Evolutionary conservation across 2,329 filamentous ascomycete genomes (phyloP), one percentile per base, ranked within the genome.

Genomic region (Epichloe festucae): DNA sequence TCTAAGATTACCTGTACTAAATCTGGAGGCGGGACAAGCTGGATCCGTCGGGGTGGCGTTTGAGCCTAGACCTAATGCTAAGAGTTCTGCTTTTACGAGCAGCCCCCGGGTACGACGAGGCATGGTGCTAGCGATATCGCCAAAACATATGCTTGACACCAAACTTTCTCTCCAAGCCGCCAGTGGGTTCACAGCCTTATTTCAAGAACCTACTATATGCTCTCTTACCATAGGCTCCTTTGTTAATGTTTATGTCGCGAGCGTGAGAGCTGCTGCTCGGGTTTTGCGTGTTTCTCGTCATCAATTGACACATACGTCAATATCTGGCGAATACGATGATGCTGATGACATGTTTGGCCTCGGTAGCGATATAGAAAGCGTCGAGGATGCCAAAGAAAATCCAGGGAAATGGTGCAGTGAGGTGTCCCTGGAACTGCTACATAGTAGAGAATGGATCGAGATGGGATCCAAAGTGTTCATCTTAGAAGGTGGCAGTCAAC

Each of bases 211-310:
- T 0, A 79, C 84, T 47, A 77, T 84, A 0, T 77, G 76, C 23
- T 72, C 77, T 1, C 72, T 96, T 6, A 75, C 77, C 0, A 70
- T 81, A 1, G 86, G 87, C 1, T 83, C 78, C 41, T 73, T 84
- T 36, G 82, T 90, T 5, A 89, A 94, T 34, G 79, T 91, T 1
- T 97, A 96, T 62, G 80, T 90, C 41, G 89, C 88, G 17, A 96
- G 89, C 62, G 83, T 97, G 14, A 79, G 91, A 8, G 85, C 89
- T 1, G 81, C 86, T 0, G 90, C 89, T 0, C 83, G 85, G 54
- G 79, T 97, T 1, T 64, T 85, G 27, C 76, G 77, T 35, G 73
- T 85, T 11, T 71, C 63, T 35, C 53, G 51, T 6, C 57, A 57
- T 51, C 57, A 57, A 35, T 56, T 53, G 6, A 59, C 59, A 10